These are phyloP conservation scores for Periconia digitata DNA, from an alignment of 2,329 filamentous ascomycete genomes.

Conservation along the genomic window DNA sequence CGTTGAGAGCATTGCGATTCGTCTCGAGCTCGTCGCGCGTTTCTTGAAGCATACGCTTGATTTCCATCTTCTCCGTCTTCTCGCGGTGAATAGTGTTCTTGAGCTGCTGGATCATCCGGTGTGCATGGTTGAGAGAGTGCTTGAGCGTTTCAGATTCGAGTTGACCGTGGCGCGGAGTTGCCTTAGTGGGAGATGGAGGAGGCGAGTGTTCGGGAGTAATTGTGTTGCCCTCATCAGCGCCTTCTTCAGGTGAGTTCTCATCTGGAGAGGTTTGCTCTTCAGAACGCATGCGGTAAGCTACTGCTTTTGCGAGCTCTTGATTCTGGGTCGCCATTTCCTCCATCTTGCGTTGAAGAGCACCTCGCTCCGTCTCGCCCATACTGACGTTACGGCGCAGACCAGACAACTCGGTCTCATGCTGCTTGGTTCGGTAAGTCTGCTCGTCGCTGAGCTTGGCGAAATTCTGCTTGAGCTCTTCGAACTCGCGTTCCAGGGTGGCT, in stretches of 20 bases:
- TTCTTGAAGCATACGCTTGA: conserved; percentile 93
- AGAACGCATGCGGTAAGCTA: conserved; percentile 71
- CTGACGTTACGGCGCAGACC: conserved; percentile 78
- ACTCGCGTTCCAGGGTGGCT: conserved; percentile 74
- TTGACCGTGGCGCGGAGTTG: conserved; percentile 84
- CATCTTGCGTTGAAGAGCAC: conserved; percentile 78
- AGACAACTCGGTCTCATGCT: conserved; percentile 86
- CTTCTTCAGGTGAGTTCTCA: conserved; percentile 49
- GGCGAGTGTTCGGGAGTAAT: conserved; percentile 86
- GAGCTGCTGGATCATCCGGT: conserved; percentile 93
- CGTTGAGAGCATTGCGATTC: conserved; percentile 56
- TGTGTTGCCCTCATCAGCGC: conserved; percentile 58
- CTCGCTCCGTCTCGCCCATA: conserved; percentile 75
- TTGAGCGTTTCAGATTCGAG: conserved; percentile 96
- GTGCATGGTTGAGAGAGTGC: conserved; percentile 90
- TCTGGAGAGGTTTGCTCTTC: conserved; percentile 63
- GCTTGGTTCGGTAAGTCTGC: conserved; percentile 72
- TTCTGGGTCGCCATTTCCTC: conserved; percentile 89
- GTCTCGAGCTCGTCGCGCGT: conserved; percentile 86
- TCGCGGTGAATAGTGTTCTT: conserved; percentile 94
- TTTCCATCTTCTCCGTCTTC: conserved; percentile 97
- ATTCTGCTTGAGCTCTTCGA: conserved; percentile 83
- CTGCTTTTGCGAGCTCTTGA: conserved; percentile 82
- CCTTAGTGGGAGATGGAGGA: conserved; percentile 85
- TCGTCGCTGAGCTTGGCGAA: conserved; percentile 82